Percentiles rank a stretch among this genome's conserved stretches.
Evolutionary conservation across 75 land plant species (phyloP).

Genomic region (Chamaecyparis obtusa): DNA sequence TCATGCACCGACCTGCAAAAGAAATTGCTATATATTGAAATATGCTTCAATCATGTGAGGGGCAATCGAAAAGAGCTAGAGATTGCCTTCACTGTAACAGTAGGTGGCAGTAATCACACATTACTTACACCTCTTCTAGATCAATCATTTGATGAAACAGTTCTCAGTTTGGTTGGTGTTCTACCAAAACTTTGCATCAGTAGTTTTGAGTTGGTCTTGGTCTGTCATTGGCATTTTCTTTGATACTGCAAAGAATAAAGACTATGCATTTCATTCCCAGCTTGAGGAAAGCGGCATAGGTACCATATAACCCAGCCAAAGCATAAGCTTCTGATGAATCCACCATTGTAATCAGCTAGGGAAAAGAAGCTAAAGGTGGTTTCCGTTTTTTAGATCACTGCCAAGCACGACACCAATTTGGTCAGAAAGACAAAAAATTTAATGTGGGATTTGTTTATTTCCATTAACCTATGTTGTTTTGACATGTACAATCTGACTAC

Average conservation of each 20-base stretch:
- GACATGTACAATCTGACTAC: no score
- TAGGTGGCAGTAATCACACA: not conserved
- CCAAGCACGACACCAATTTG: no score
- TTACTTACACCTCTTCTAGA: not conserved
- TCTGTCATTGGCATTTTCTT: not conserved
- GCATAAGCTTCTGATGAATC: not conserved
- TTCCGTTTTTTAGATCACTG: no score
- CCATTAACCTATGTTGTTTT: no score
- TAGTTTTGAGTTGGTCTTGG: not conserved
- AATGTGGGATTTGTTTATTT: no score
- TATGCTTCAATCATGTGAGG: not conserved
- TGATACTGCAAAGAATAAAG: not conserved
- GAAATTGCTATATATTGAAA: not conserved
- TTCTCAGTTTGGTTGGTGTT: not conserved
- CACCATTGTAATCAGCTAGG: not conserved
- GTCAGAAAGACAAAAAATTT: no score
- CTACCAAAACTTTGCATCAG: not conserved
- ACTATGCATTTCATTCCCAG: not conserved
- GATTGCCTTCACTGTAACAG: no score
- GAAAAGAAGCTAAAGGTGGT: no score
- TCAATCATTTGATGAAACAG: not conserved
- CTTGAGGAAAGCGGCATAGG: not conserved
- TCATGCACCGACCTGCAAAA: not conserved
- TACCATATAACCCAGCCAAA: not conserved
- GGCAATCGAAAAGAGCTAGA: not conserved